Evolutionary conservation across 306 rosid species (phyloP), one percentile per base, ranked within the genome.

Genomic region (Glycine tomentella): DNA sequence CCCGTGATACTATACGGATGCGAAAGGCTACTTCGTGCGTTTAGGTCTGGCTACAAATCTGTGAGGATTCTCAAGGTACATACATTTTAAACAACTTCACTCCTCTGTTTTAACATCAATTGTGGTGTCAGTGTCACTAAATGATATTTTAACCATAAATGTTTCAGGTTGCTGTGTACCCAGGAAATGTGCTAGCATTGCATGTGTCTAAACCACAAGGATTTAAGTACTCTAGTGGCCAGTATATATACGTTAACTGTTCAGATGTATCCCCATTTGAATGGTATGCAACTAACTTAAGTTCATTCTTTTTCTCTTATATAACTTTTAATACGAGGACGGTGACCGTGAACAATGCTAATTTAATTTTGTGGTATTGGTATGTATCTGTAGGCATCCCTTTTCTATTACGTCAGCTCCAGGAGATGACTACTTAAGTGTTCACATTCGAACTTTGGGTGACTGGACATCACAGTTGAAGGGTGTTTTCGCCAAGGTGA

Each of bases 391-490:
- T 80, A 94, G 94, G 98, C 97, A 92, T 75, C 97, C 97, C 0
- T 92, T 94, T 57, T 94, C 97, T 3, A 90, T 94, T 69, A 91
- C 97, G 38, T 92, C 97, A 34, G 97, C 98, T 83, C 95, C 93
- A 0, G 93, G 97, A 69, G 98, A 94, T 20, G 95, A 92, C 42
- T 88, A 94, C 51, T 10, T 94, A 20, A 92, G 97, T 52, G 83
- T 94, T 82, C 97, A 94, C 73, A 92, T 94, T 75, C 90, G 98
- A 34, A 92, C 95, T 15, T 75, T 84, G 5, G 97, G 98, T 49
- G 98, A 95, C 50, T 92, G 97, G 98, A 90, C 99, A 33, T 88
- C 97, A 6, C 95, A 88, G 70, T 90, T 90, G 49, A 91, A 89
- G 81, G 66, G 68, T 66, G 81, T 90, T 82, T 95, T 95, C 76